Conservation (phyloP, 2,329 filamentous ascomycete species). For the Fusarium sp. region DNA sequence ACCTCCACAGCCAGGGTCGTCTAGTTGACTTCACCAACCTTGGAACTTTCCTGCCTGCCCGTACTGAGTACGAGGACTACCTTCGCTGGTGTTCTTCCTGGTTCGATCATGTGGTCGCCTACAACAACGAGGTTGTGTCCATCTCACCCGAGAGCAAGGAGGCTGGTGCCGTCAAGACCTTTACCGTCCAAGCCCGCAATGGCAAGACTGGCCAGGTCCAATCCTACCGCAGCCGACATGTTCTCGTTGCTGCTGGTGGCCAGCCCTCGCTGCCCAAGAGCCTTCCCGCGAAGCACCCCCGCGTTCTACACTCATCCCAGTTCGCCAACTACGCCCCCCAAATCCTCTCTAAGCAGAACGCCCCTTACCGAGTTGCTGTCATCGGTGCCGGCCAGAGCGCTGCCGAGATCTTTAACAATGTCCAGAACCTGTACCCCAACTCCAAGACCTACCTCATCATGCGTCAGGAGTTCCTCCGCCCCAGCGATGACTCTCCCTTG, state of each 20-base stretch:
- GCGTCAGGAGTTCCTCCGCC: conserved; percentile 83
- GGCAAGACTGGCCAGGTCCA: conserved; percentile 65
- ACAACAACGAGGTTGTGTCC: conserved; percentile 80
- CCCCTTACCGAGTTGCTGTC: conserved; percentile 81
- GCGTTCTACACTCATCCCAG: conserved; percentile 88
- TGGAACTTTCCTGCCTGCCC: conserved; percentile 85
- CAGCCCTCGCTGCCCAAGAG: conserved; percentile 76
- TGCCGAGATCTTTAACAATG: conserved; percentile 93
- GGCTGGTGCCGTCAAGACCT: conserved; percentile 69
- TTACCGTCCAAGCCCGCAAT: conserved; percentile 75
- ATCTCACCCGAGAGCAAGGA: conserved; percentile 70
- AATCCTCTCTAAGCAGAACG: conserved; percentile 67
- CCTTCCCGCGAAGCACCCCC: conserved; percentile 76
- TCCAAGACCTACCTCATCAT: conserved; percentile 82
- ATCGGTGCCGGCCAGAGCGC: conserved; percentile 92
- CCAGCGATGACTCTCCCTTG: conserved; percentile 97
- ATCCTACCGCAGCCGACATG: conserved; percentile 70
- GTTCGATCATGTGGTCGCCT: conserved; percentile 79
- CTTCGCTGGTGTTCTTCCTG: conserved; percentile 89
- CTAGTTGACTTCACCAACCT: conserved; percentile 93
- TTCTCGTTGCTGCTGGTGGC: conserved; percentile 70
- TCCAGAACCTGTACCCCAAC: conserved; percentile 85
- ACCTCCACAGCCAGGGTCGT: conserved; percentile 83
- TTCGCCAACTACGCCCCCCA: conserved; percentile 75
- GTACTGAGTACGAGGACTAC: conserved; percentile 94